phyloP scores from a whole-genome alignment of 2,329 filamentous ascomycete genomes.

The Ceratocystis destructans region DNA sequence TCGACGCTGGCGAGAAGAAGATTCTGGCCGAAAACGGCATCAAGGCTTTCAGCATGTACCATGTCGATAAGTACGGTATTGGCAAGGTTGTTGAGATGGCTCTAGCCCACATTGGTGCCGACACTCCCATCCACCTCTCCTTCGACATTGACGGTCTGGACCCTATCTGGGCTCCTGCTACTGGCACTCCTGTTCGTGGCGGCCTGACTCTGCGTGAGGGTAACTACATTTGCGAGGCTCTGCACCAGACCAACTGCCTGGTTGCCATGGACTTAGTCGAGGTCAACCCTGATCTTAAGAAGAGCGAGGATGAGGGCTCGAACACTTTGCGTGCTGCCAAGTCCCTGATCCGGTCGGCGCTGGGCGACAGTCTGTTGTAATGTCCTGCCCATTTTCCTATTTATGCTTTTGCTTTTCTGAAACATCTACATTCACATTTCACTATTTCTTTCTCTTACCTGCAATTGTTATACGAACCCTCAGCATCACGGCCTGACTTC shows the following conservation, averaged over 20 bases:
- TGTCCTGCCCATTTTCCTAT: background rate
- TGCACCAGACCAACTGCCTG: constrained; percentile 65
- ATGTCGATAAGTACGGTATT: constrained; percentile 90
- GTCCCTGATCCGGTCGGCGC: constrained; percentile 76
- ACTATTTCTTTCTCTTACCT: background rate
- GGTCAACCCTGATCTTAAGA: constrained; percentile 60
- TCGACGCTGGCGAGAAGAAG: constrained; percentile 87
- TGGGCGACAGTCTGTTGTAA: constrained; percentile 79
- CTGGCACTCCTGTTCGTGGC: constrained; percentile 85
- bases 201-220: constrained; percentile 89
- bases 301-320: constrained; percentile 44
- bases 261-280: constrained; percentile 72
- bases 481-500: too few relatives aligned
- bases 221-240: constrained; percentile 86
- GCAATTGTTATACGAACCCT: background rate
- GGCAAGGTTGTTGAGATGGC: constrained; percentile 96
- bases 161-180: constrained; percentile 90
- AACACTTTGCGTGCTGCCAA: constrained; percentile 87
- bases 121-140: constrained; percentile 91
- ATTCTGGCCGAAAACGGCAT: constrained; percentile 79
- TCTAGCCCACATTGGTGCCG: constrained; percentile 83
- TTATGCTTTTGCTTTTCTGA: background rate
- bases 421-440: background rate
- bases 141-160: constrained; percentile 96
- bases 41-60: constrained; percentile 97